Base-by-base conservation (phyloP, 179 eudicot species). In the Silene noctiflora region DNA sequence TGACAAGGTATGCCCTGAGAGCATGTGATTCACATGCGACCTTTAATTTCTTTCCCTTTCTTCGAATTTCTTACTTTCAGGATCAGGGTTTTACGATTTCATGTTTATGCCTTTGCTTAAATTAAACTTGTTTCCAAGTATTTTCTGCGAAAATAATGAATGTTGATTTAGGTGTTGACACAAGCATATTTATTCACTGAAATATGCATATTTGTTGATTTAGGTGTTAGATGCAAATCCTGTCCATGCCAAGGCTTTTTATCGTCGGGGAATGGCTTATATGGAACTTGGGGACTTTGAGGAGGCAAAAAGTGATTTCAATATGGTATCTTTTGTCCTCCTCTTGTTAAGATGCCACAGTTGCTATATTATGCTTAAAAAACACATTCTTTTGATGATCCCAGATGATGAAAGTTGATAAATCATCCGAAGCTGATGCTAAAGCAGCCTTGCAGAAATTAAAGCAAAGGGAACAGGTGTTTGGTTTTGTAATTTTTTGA, bases 191-290 rank as follows among this genome's bases (percentile, higher is more conserved):
- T 55, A 16, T 55, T 55, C 20, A 17, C 4, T 55, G 20, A 55
- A 53, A 55, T 55, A 5, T 55, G 60, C 60, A 55, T 55, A 55
- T 55, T n/a, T 55, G 12, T 55, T n/a, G 13, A 55, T 84, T 71
- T 79, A 96, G 99, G 99, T 96, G 31, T 80, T 96, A 82, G 99
- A 96, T 63, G 83, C 89, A 77, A 90, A 88, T 73, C 98, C 99
- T 33, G 91, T 42, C 71, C 99, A 96, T 82, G 96, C 86, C 20
- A 96, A 96, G 87, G 99, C 94, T 76, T 86, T 96, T 58, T 96
- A 96, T 84, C 96, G 98, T 25, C 94, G 99, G 51, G 99, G 99
- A 82, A 91, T 96, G 97, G 99, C 99, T 24, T 81, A 89, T 79
- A 89, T 93, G 98, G 88, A 84, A 67, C 82, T 81, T 75, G 99